phyloP scores from a whole-genome alignment of 148 eudicot genomes.

The Fagopyrum esculentum region DNA sequence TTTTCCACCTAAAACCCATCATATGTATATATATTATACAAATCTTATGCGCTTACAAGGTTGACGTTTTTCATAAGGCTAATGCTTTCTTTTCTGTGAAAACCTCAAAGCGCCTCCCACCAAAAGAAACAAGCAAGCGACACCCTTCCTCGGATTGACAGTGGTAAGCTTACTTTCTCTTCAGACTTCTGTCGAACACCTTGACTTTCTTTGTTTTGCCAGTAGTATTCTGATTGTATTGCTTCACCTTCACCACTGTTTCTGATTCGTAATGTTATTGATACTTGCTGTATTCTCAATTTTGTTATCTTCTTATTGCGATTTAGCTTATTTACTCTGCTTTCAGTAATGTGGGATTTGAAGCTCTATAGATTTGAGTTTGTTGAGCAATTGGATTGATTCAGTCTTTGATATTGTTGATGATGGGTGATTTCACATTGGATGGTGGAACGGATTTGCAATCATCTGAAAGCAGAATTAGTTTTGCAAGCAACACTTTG shows the following conservation, averaged over 20 bases:
- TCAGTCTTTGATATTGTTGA: neutral
- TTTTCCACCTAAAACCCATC: neutral
- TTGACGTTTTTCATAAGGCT: neutral
- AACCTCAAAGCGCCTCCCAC: neutral
- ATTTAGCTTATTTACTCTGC: neutral
- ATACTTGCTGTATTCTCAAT: neutral
- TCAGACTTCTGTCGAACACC: conserved; percentile 22
- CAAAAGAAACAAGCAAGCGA: neutral
- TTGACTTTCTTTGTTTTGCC: neutral
- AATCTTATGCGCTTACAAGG: neutral
- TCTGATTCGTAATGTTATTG: neutral
- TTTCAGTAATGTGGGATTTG: neutral
- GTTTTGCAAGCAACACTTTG: neutral
- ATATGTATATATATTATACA: neutral
- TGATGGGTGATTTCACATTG: conserved; percentile 1
- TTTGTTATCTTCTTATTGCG: neutral
- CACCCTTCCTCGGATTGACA: neutral
- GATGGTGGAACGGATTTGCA: neutral
- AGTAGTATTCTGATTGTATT: neutral
- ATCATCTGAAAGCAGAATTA: neutral
- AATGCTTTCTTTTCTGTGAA: neutral
- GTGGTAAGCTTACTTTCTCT: conserved; percentile 16
- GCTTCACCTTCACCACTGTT: neutral
- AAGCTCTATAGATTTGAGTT: neutral
- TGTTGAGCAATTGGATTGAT: neutral